These are phyloP conservation scores for Fomitiporia mediterranea DNA, from an alignment of 1,284 basidiomycete species.

Conservation along the genomic window DNA sequence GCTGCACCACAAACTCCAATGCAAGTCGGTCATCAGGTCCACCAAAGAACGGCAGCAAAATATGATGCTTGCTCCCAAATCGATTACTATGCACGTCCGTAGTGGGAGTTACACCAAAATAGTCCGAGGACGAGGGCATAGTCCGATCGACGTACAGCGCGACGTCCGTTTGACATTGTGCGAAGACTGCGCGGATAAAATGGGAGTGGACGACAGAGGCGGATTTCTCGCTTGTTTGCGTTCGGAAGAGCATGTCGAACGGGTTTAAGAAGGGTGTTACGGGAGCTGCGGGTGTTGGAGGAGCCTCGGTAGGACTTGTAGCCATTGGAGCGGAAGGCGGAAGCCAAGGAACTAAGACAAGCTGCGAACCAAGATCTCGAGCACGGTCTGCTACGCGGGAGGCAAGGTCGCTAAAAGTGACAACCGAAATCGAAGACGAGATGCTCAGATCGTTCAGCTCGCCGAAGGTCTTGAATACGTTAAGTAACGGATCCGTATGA, in stretches of 20 bases:
- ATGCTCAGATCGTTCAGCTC: slow-evolving; percentile 53
- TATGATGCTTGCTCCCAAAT: slow-evolving; percentile 36
- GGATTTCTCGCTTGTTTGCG: slow-evolving; percentile 30
- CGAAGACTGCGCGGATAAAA: slow-evolving; percentile 59
- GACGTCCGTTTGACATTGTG: slow-evolving; percentile 45
- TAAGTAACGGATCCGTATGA: slow-evolving; percentile 54
- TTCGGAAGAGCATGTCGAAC: slow-evolving; percentile 61
- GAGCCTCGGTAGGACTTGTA: slow-evolving; percentile 21
- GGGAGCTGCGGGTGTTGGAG: slow-evolving; percentile 18
- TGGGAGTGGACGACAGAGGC: slow-evolving; percentile 43
- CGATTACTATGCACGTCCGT: slow-evolving; percentile 28
- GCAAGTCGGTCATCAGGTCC: slow-evolving; percentile 66
- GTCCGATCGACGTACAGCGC: slow-evolving; percentile 66
- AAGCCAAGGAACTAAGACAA: slow-evolving; percentile 65
- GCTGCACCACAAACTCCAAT: slow-evolving; percentile 55
- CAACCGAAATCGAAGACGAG: slow-evolving; percentile 48
- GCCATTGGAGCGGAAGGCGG: slow-evolving; percentile 32
- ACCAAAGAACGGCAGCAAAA: slow-evolving; percentile 68
- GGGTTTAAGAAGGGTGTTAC: slow-evolving; percentile 33
- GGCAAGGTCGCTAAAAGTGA: slow-evolving; percentile 53
- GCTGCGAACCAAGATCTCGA: slow-evolving; percentile 40
- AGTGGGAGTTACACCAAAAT: slow-evolving; percentile 21
- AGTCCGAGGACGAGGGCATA: slow-evolving; percentile 17
- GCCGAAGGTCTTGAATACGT: slow-evolving; percentile 60
- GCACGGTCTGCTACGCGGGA: slow-evolving; percentile 50